phyloP scores from a whole-genome alignment of 2,329 filamentous ascomycete genomes.

The Phaeosphaeriaceae sp. region DNA sequence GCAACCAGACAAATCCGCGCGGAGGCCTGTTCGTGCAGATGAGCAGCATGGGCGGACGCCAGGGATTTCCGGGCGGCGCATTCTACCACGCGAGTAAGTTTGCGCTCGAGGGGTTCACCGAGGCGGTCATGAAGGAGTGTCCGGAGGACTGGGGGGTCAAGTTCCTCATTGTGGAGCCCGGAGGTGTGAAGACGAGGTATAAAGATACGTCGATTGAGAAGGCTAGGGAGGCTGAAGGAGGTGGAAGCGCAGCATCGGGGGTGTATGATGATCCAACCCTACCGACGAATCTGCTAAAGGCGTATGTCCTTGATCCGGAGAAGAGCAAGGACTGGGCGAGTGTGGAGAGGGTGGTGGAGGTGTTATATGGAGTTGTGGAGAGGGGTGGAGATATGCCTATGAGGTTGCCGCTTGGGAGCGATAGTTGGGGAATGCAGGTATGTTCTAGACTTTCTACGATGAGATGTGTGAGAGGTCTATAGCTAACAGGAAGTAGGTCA shows the following conservation, averaged over 20 bases:
- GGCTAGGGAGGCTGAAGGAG: not conserved
- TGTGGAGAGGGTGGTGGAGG: conserved; percentile 44
- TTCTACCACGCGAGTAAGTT: conserved; percentile 36
- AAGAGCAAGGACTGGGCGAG: conserved; percentile 24
- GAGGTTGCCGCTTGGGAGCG: conserved; percentile 52
- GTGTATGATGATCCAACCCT: conserved; percentile 22
- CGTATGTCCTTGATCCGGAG: conserved; percentile 32
- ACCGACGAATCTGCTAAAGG: conserved; percentile 36
- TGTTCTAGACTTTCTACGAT: not conserved
- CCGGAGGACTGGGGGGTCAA: conserved; percentile 43
- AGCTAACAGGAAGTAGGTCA: conserved; percentile 7
- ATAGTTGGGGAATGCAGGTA: conserved; percentile 42
- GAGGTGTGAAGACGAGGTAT: conserved; percentile 48
- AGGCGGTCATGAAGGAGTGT: conserved; percentile 55
- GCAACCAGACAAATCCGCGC: conserved; percentile 36
- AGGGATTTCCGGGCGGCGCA: conserved; percentile 27
- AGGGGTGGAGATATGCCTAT: conserved; percentile 49
- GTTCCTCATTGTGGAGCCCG: conserved; percentile 54
- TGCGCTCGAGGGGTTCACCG: conserved; percentile 53
- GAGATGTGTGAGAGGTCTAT: too few relatives aligned
- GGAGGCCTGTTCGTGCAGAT: conserved; percentile 28
- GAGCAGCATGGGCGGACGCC: conserved; percentile 25
- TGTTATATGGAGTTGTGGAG: conserved; percentile 45
- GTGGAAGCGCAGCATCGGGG: conserved; percentile 12
- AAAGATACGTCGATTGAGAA: conserved; percentile 38